Conservation (phyloP, 1,139 yeast species). For the Debaryomyces psychrophilus region DNA sequence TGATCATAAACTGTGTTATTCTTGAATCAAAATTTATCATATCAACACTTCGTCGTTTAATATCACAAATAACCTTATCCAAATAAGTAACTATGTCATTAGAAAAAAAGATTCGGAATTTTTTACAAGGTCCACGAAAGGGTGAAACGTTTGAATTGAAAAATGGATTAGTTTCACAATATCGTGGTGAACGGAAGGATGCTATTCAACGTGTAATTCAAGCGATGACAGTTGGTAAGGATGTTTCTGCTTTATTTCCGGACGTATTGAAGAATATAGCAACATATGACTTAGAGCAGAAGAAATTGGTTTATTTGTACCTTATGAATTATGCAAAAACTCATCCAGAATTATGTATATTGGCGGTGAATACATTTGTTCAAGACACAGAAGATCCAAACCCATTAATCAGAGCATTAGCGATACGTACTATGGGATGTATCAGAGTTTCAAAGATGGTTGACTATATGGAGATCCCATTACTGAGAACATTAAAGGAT, state of each 20-base stretch:
- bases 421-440: slow-evolving; percentile 98
- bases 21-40: neutral
- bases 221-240: slow-evolving; percentile 99
- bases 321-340: slow-evolving; percentile 97
- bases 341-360: slow-evolving; percentile 91
- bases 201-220: slow-evolving; percentile 96
- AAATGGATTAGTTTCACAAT: slow-evolving; percentile 90
- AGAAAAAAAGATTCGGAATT: slow-evolving; percentile 48
- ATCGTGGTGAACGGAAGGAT: slow-evolving; percentile 91
- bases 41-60: slow-evolving; percentile 5
- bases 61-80: neutral
- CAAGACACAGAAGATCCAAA: slow-evolving; percentile 96
- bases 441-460: slow-evolving; percentile 94
- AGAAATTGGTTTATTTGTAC: slow-evolving; percentile 91
- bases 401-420: slow-evolving; percentile 93
- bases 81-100: slow-evolving; percentile 35
- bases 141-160: slow-evolving; percentile 90
- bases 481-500: slow-evolving; percentile 80
- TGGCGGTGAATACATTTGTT: slow-evolving; percentile 97
- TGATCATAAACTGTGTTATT: neutral
- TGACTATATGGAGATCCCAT: slow-evolving; percentile 90
- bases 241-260: slow-evolving; percentile 91
- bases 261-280: slow-evolving; percentile 96
- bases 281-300: slow-evolving; percentile 94
- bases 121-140: slow-evolving; percentile 50